Conservation (phyloP, 2,329 filamentous ascomycete genomes). For the Pseudomassariella vexata region DNA sequence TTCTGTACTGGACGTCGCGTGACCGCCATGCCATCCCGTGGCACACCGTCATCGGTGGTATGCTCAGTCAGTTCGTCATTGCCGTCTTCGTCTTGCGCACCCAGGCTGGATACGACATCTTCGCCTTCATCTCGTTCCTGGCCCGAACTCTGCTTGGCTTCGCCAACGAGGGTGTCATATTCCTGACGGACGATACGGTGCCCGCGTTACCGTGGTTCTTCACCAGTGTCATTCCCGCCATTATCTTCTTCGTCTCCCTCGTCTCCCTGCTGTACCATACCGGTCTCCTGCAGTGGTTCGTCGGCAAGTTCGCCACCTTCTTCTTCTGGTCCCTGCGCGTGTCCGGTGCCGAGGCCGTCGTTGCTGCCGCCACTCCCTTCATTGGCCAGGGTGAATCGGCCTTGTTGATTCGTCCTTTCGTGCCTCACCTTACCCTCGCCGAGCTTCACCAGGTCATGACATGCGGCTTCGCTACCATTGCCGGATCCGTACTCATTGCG, state of each 20-base stretch:
- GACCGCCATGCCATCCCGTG: slow-evolving; percentile 60
- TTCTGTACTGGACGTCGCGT: slow-evolving; percentile 66
- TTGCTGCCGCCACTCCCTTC: slow-evolving; percentile 87
- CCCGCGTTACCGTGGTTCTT: slow-evolving; percentile 60
- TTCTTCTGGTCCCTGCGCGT: slow-evolving; percentile 89
- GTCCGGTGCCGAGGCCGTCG: slow-evolving; percentile 88
- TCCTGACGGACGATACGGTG: slow-evolving; percentile 54
- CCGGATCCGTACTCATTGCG: slow-evolving; percentile 77
- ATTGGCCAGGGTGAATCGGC: slow-evolving; percentile 92
- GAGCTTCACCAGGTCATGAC: slow-evolving; percentile 92
- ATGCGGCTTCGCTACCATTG: slow-evolving; percentile 88
- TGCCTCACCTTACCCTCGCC: slow-evolving; percentile 76
- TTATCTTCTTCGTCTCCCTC: slow-evolving; percentile 94
- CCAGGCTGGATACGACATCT: slow-evolving; percentile 78
- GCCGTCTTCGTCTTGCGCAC: slow-evolving; percentile 85
- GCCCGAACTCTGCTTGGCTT: slow-evolving; percentile 72
- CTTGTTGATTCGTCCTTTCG: slow-evolving; percentile 85
- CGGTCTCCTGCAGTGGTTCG: slow-evolving; percentile 81
- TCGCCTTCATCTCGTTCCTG: slow-evolving; percentile 76
- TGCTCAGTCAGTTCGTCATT: slow-evolving; percentile 82
- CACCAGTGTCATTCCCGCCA: slow-evolving; percentile 74
- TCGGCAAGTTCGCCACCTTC: slow-evolving; percentile 79
- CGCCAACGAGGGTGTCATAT: slow-evolving; percentile 65
- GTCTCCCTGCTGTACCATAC: slow-evolving; percentile 81
- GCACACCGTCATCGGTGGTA: slow-evolving; percentile 82